Base-by-base conservation (phyloP, 164 flowering plant species). In the Taxillus chinensis region DNA sequence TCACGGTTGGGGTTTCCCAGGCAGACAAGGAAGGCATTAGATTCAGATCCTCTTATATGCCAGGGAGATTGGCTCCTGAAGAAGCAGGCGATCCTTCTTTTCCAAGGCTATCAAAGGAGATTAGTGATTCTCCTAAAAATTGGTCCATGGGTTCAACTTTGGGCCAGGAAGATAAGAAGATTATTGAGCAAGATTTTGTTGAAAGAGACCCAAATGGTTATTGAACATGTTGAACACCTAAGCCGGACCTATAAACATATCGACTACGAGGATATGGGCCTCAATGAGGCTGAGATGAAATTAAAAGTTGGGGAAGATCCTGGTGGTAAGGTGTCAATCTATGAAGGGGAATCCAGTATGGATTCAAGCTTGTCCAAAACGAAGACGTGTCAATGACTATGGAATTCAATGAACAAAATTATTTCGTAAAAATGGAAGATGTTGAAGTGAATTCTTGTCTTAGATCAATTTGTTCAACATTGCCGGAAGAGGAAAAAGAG, bases 51-150 rank as follows among this genome's bases (percentile, higher is more conserved):
- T 77, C 66, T 67, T 92, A 86, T 70, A 70, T 81, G 16, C 74
- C 87, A 2, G 93, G 89, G 56, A 61, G 73, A 8, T 56, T 74
- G 67, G 63, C 62, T 46, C 60, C 78, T 17, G 92, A 81, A 59
- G 80, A 75, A 62, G 64, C 71, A 48, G 72, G 80, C 68, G 74
- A 70, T 72, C 72, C 79, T 14, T 17, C 72, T n/a, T 78, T 82
- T 64, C 77, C 77, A 40, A 75, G 91, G 62, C 98, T 87, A 64
- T 71, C 64, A 12, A 92, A 90, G 72, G 93, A 74, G 49, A 69
- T 66, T 55, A 82, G 90, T 67, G 90, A 89, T 40, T 83, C 95
- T 64, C 82, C 82, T 55, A 90, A 85, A 69, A 81, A 89, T 8
- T 95, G 83, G 15, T 83, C 88, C 14, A 57, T 73, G 38, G 76